These are phyloP conservation scores for Angomonas ambiguus DNA, from an alignment of 208 protist genomes.

Conservation along the genomic window DNA sequence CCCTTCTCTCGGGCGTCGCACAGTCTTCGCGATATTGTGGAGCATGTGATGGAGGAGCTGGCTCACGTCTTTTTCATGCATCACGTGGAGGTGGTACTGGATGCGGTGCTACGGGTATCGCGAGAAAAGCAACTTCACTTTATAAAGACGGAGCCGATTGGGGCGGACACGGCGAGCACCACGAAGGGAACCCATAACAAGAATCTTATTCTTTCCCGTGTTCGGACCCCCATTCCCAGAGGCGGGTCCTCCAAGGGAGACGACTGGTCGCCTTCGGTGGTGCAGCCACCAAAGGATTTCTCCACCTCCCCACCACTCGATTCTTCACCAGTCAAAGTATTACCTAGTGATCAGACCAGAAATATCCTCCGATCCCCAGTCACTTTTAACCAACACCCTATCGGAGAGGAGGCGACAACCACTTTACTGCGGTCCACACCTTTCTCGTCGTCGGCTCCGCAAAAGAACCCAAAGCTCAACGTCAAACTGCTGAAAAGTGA, in stretches of 20 bases:
- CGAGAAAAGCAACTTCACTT: slow-evolving; percentile 75
- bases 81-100: slow-evolving; percentile 59
- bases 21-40: slow-evolving; percentile 60
- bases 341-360: no score
- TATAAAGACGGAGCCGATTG: slow-evolving; percentile 39
- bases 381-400: no score
- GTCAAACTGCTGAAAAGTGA: neutral
- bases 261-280: no score
- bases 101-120: slow-evolving; percentile 58
- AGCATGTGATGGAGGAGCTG: slow-evolving; percentile 79
- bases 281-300: no score
- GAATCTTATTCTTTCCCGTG: neutral
- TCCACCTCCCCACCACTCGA: no score
- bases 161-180: slow-evolving; percentile 10
- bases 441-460: neutral
- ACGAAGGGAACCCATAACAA: neutral
- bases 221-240: neutral
- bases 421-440: no score
- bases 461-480: neutral
- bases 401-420: no score
- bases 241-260: neutral
- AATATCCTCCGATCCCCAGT: no score
- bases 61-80: slow-evolving; percentile 83
- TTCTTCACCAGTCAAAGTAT: no score
- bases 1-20: slow-evolving; percentile 68